A percentile compares a stretch with the other conserved stretches of the same genome.
These are phyloP conservation scores for Termitomyces sp. DNA, from an alignment of 768 basidiomycete genomes.

Conservation along the genomic window DNA sequence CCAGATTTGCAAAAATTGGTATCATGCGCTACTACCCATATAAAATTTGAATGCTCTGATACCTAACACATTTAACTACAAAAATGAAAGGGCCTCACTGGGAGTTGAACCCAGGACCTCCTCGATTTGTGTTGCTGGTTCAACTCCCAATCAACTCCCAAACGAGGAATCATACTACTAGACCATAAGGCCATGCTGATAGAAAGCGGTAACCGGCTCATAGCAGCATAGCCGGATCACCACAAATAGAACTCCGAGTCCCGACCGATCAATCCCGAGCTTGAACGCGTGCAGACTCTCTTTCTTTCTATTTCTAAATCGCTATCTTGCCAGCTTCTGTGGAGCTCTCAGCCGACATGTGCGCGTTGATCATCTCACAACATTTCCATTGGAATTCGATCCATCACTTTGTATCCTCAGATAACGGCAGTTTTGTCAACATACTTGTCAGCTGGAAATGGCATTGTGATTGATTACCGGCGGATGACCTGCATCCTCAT, in stretches of 20 bases:
- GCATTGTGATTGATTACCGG: not conserved
- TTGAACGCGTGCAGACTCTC: too few species aligned
- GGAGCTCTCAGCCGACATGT: not conserved
- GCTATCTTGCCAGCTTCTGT: not conserved
- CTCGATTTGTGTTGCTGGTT: not conserved
- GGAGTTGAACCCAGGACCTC: slow-evolving; percentile 14
- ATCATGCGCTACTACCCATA: too few species aligned
- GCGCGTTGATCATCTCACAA: not conserved
- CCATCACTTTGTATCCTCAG: not conserved
- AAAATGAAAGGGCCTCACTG: slow-evolving; percentile 9
- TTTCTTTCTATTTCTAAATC: too few species aligned
- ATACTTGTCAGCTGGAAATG: too few species aligned
- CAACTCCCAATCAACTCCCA: not conserved
- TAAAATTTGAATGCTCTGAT: too few species aligned
- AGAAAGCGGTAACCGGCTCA: too few species aligned
- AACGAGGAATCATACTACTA: slow-evolving; percentile 16
- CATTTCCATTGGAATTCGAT: too few species aligned
- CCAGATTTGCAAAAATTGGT: too few species aligned
- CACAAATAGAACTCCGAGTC: not conserved
- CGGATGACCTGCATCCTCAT: not conserved
- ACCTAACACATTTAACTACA: too few species aligned
- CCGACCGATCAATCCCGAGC: not conserved
- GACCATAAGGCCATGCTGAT: slow-evolving; percentile 8
- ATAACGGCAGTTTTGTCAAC: not conserved
- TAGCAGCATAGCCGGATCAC: not conserved